Percentiles rank a stretch among this genome's conserved stretches.
Evolutionary conservation across 192 early-diverging fungal genomes (phyloP).

Genomic region (Coemansia sp.): DNA sequence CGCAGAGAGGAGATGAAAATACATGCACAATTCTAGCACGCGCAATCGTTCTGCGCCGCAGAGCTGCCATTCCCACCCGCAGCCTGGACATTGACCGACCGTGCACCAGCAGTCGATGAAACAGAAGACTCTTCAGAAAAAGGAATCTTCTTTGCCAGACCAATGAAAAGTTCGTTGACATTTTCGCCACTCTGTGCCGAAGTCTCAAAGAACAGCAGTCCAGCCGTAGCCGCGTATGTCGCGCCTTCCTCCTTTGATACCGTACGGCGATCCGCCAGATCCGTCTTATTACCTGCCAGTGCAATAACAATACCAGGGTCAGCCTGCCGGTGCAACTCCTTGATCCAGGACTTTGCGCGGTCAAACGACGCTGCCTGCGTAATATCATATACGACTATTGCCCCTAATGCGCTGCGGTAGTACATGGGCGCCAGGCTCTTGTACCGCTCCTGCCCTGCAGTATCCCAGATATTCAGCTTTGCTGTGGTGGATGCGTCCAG

Average conservation of each 20-base stretch:
- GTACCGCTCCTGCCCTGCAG: slow-evolving; percentile 98
- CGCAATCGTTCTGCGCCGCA: slow-evolving; percentile 36
- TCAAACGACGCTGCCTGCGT: slow-evolving; percentile 84
- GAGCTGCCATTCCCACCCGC: slow-evolving; percentile 17
- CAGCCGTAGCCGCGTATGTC: slow-evolving; percentile 77
- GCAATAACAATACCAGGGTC: slow-evolving; percentile 92
- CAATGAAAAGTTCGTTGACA: slow-evolving; percentile 84
- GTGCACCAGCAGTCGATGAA: slow-evolving; percentile 4
- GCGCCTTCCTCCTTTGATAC: slow-evolving; percentile 75
- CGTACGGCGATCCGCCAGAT: slow-evolving; percentile 73
- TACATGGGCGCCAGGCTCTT: slow-evolving; percentile 97
- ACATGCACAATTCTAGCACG: slow-evolving; percentile 34
- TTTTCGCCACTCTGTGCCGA: slow-evolving; percentile 83
- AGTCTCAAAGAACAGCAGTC: slow-evolving; percentile 89
- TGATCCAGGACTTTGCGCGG: slow-evolving; percentile 95
- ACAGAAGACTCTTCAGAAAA: slow-evolving; percentile 27
- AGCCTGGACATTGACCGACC: slow-evolving; percentile 36
- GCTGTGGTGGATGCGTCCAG: slow-evolving; percentile 78
- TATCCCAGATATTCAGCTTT: slow-evolving; percentile 87
- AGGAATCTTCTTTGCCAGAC: slow-evolving; percentile 83
- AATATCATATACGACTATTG: slow-evolving; percentile 96
- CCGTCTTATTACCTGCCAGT: slow-evolving; percentile 96
- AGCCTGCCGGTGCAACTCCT: slow-evolving; percentile 92
- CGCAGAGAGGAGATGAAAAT: slow-evolving; percentile 8
- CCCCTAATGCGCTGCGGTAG: slow-evolving; percentile 96